Evolutionary conservation across 108 stramenopile species (phyloP).

Genomic region (Discostella stelligeroides): DNA sequence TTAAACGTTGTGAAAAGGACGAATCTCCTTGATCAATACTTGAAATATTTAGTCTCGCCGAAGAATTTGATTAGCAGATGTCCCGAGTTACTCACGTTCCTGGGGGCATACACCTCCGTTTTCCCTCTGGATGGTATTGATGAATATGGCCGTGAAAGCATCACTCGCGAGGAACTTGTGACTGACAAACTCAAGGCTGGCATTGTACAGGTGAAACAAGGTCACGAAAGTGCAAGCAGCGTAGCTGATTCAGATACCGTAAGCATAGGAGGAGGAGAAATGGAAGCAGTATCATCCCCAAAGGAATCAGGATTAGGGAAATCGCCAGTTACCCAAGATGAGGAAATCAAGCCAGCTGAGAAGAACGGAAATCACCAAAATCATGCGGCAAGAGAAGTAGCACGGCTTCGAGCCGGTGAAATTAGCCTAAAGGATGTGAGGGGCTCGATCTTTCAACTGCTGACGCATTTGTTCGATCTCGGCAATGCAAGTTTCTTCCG

Average conservation of each 20-base stretch:
- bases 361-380: slow-evolving; percentile 26
- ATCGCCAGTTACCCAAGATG: not conserved
- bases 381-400: slow-evolving; percentile 33
- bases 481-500: slow-evolving; percentile 90
- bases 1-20: slow-evolving; percentile 57
- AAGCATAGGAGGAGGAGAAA: not conserved
- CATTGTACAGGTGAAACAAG: slow-evolving; percentile 35
- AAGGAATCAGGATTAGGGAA: slow-evolving; percentile 5
- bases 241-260: not conserved
- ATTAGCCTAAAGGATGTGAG: slow-evolving; percentile 74
- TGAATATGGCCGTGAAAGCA: slow-evolving; percentile 44
- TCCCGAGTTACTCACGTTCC: slow-evolving; percentile 74
- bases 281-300: not conserved
- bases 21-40: slow-evolving; percentile 73
- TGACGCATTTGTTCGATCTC: slow-evolving; percentile 78
- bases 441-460: slow-evolving; percentile 67
- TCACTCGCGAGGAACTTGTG: slow-evolving; percentile 34
- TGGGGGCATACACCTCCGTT: slow-evolving; percentile 72
- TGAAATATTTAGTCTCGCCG: slow-evolving; percentile 66
- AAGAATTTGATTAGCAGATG: slow-evolving; percentile 63
- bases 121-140: slow-evolving; percentile 51
- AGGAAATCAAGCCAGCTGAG: not conserved
- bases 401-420: slow-evolving; percentile 55
- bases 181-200: slow-evolving; percentile 46
- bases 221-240: slow-evolving; percentile 9